Conservation (phyloP, 2,329 filamentous ascomycete species). For the Aspergillus aculeatus region DNA sequence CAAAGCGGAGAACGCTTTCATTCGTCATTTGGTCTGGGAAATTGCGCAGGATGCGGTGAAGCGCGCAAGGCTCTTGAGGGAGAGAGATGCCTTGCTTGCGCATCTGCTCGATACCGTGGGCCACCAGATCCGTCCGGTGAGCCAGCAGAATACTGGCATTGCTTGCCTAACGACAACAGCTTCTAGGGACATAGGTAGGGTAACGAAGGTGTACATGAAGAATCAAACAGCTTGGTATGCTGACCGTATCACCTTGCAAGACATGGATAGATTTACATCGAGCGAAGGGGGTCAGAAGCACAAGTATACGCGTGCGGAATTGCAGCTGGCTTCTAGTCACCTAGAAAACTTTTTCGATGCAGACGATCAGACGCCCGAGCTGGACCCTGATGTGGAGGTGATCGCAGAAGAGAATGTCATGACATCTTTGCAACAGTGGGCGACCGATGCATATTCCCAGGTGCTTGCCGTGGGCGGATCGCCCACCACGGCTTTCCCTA, state of each 20-base stretch:
- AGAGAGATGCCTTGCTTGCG: conserved; percentile 27
- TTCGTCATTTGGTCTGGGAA: conserved; percentile 39
- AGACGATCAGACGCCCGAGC: conserved; percentile 34
- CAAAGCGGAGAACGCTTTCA: conserved; percentile 37
- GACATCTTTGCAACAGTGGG: conserved; percentile 35
- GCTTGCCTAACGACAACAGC: conserved; percentile 33
- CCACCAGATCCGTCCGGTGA: conserved; percentile 24
- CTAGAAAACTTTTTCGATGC: conserved; percentile 38
- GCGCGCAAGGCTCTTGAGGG: conserved; percentile 26
- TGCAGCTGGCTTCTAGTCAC: conserved; percentile 36
- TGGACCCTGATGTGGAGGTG: conserved; percentile 29
- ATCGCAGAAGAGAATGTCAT: conserved; percentile 28
- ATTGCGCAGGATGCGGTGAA: conserved; percentile 35
- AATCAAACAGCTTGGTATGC: conserved; percentile 12
- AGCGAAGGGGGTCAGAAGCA: conserved; percentile 31
- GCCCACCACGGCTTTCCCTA: conserved; percentile 25
- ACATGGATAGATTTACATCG: conserved; percentile 28
- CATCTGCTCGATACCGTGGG: conserved; percentile 27
- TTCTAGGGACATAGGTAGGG: conserved; percentile 33
- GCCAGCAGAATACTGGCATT: conserved; percentile 29
- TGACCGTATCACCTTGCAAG: conserved; percentile 20
- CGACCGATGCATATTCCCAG: conserved; percentile 32
- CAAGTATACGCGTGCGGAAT: conserved; percentile 33
- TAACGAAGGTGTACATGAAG: conserved; percentile 5
- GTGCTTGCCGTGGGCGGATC: conserved; percentile 33